Evolutionary conservation across 768 basidiomycete genomes (phyloP).

Genomic region (Kwoniella bestiolae): DNA sequence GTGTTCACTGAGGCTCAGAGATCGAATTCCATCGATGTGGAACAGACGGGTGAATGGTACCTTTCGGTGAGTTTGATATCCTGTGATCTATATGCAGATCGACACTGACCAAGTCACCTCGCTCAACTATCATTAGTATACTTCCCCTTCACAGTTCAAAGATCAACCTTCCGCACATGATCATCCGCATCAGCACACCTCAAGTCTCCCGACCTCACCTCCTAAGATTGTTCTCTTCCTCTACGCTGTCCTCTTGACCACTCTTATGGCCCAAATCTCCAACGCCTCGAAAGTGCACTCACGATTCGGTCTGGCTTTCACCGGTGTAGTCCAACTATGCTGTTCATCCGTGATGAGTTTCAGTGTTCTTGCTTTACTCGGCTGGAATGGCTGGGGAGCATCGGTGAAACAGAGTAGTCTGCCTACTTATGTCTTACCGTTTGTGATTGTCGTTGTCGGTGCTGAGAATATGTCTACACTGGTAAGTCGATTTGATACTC

Average conservation of each 20-base stretch:
- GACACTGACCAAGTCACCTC: neutral
- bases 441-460: slow-evolving; percentile 92
- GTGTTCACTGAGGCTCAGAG: slow-evolving; percentile 36
- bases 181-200: neutral
- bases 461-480: slow-evolving; percentile 97
- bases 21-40: slow-evolving; percentile 4
- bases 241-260: slow-evolving; percentile 46
- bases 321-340: slow-evolving; percentile 85
- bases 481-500: slow-evolving; percentile 60
- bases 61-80: slow-evolving; percentile 40
- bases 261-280: slow-evolving; percentile 47
- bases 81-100: too few relatives aligned
- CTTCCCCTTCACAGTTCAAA: neutral
- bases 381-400: slow-evolving; percentile 60
- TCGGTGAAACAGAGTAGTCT: slow-evolving; percentile 27
- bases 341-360: slow-evolving; percentile 93
- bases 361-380: slow-evolving; percentile 86
- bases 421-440: slow-evolving; percentile 71
- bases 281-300: slow-evolving; percentile 73
- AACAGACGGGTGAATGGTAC: slow-evolving; percentile 35
- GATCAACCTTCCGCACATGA: neutral
- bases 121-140: neutral
- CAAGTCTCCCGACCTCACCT: slow-evolving; percentile 4
- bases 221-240: slow-evolving; percentile 25
- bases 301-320: slow-evolving; percentile 86